These are phyloP conservation scores for Thelonectria olida DNA, from an alignment of 2,329 filamentous ascomycete species.

Conservation along the genomic window DNA sequence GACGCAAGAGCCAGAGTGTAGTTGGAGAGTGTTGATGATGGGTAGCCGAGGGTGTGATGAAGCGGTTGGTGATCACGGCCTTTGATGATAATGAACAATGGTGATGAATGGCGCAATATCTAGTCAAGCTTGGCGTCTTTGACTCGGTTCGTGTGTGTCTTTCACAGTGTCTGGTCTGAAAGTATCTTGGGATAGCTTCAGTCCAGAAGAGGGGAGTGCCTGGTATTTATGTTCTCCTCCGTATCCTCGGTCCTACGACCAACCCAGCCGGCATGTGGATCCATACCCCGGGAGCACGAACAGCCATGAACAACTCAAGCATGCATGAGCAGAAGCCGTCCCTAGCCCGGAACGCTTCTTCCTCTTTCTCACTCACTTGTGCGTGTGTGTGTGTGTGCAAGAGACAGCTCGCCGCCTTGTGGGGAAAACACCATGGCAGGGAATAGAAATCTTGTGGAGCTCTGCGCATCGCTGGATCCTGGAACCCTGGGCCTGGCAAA, in stretches of 20 bases:
- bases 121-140: not conserved
- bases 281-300: not conserved
- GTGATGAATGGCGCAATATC: not conserved
- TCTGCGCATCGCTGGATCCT: conserved; percentile 5
- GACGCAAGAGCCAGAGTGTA: not conserved
- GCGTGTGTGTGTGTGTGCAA: not conserved
- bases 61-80: not conserved
- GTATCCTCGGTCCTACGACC: conserved; percentile 10
- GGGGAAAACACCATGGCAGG: conserved; percentile 8
- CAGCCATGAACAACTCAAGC: conserved; percentile 17
- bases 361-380: not conserved
- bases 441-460: not conserved
- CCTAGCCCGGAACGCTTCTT: conserved; percentile 6
- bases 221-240: conserved; percentile 37
- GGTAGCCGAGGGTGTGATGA: conserved; percentile 3
- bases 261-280: conserved; percentile 2
- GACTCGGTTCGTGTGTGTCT: not conserved
- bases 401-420: conserved; percentile 8
- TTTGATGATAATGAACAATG: not conserved
- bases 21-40: conserved; percentile 7
- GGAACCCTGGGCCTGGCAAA: conserved; percentile 13
- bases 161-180: not conserved
- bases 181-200: not conserved
- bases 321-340: not conserved
- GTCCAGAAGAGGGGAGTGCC: conserved; percentile 12